These are phyloP conservation scores for Polyplosphaeria fusca DNA, from an alignment of 495 filamentous ascomycete species.

Conservation along the genomic window DNA sequence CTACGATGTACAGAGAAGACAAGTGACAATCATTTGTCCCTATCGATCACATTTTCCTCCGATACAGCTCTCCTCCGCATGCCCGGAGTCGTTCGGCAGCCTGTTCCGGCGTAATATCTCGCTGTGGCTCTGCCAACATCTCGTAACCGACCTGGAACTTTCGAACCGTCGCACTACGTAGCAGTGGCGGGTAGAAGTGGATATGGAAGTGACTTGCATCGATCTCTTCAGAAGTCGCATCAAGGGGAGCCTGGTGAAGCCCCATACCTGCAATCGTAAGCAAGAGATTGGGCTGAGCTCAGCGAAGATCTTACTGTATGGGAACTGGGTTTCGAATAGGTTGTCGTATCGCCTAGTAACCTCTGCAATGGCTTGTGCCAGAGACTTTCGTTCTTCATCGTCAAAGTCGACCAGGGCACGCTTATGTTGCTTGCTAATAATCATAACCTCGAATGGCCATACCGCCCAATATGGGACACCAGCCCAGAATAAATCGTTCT, in stretches of 20 bases:
- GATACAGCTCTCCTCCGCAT: conserved; percentile 78
- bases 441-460: conserved; percentile 96
- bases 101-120: conserved; percentile 97
- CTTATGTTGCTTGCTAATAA: conserved; percentile 77
- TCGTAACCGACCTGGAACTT: conserved; percentile 98
- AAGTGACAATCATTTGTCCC: neutral
- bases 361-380: conserved; percentile 82
- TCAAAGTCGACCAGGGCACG: conserved; percentile 77
- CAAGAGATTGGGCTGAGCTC: neutral
- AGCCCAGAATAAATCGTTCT: conserved; percentile 77
- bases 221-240: conserved; percentile 78
- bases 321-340: conserved; percentile 92
- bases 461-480: conserved; percentile 95
- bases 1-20: conserved; percentile 6
- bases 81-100: conserved; percentile 73
- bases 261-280: conserved; percentile 51
- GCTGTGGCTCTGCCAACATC: conserved; percentile 92
- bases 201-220: conserved; percentile 88
- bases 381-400: conserved; percentile 59
- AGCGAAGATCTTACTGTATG: conserved; percentile 64
- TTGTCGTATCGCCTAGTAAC: conserved; percentile 92
- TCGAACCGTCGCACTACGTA: conserved; percentile 86
- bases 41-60: conserved; percentile 53
- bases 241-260: conserved; percentile 89
- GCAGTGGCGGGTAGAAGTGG: conserved; percentile 93